Conservation (phyloP, 306 rosid species). For the Rosa persica region DNA sequence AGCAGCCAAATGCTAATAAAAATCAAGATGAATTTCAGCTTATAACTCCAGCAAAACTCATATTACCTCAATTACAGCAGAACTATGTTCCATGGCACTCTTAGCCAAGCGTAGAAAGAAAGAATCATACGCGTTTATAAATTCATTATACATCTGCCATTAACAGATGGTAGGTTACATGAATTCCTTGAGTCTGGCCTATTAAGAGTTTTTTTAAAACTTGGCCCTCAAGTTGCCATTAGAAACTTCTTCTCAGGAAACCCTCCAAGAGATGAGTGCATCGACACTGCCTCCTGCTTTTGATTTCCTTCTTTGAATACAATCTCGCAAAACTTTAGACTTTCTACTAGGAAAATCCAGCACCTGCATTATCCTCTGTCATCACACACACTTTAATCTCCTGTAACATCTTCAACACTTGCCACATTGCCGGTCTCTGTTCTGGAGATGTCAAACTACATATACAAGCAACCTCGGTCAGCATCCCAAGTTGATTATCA, state of each 20-base stretch:
- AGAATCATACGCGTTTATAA: not conserved
- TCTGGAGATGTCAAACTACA: slow-evolving; percentile 82
- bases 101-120: not conserved
- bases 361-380: slow-evolving; percentile 33
- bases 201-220: slow-evolving; percentile 11
- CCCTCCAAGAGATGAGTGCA: slow-evolving; percentile 13
- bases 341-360: slow-evolving; percentile 34
- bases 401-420: slow-evolving; percentile 81
- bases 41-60: not conserved
- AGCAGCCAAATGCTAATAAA: not conserved
- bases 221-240: not conserved
- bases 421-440: slow-evolving; percentile 96
- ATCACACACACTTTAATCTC: slow-evolving; percentile 75
- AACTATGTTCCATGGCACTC: not conserved
- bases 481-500: slow-evolving; percentile 75
- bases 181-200: slow-evolving; percentile 9
- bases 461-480: slow-evolving; percentile 84
- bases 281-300: slow-evolving; percentile 2
- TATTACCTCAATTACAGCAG: not conserved
- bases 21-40: not conserved
- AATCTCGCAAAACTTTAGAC: slow-evolving; percentile 9
- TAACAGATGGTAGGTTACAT: not conserved
- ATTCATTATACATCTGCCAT: slow-evolving; percentile 15
- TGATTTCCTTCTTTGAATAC: slow-evolving; percentile 24
- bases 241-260: not conserved